Evolutionary conservation across 75 land plant species (phyloP), one percentile per base, ranked within the genome.

Genomic region (Picea sitchensis): DNA sequence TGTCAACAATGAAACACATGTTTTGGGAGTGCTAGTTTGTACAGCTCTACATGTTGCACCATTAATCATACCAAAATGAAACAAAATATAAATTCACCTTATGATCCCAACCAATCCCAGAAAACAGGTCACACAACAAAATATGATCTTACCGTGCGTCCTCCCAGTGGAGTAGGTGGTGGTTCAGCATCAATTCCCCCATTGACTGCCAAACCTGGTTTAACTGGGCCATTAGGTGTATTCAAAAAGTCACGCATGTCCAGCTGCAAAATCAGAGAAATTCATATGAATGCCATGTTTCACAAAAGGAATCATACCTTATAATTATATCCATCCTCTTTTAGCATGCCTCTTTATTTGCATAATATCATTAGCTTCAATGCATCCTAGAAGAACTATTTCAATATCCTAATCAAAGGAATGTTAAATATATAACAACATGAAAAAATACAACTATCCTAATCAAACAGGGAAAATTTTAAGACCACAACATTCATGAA

Each of bases 181-280:
- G 90, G 83, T 54, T 93, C 93, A 30, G 75, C 80, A 72, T 90
- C 91, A 78, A 51, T 44, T 77, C 75, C 80, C 11, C 86, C 86
- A 86, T 83, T 86, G 3, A 54, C 84, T 5, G 82, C 73, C 60
- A 61, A 36, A 64, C 84, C 88, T 77, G 86, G 88, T 84, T 91
- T 95, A 56, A 85, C 61, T 59, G 82, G 67, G 20, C 87, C 91
- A 86, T 87, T 95, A 36, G 90, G 93, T 65, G 91, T 90, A 79
- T 97, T 97, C 62, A 93, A 65, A 62, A 95, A 95, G 56, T 95
- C 94, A 78, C 99, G 99, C 98, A 97, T 95, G 73, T 97, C 99
- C 65, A 84, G 82, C 99, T 96, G 36, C 60, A 62, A 17, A 44
- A 58, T 23, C 5, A 57, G 56, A 51, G 11, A 51, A 51, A 11